These are phyloP conservation scores for Talaromyces sp. DNA, from an alignment of 2,329 filamentous ascomycete species.

Conservation along the genomic window DNA sequence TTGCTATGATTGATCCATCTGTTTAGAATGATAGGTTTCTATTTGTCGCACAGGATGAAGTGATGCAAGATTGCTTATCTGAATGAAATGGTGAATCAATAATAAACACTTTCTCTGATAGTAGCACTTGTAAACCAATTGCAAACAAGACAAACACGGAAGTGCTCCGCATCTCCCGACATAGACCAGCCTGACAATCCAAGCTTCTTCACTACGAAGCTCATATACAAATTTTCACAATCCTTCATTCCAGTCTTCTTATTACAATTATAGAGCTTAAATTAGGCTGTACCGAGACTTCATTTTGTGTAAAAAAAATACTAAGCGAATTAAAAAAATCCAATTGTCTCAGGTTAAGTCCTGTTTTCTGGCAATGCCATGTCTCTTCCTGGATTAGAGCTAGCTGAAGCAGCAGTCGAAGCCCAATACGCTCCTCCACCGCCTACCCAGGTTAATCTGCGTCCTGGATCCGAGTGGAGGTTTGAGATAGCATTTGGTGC, in stretches of 20 bases:
- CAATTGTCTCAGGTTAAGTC: background rate
- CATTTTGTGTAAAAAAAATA: background rate
- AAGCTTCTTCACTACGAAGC: background rate
- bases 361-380: conserved; percentile 43
- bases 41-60: background rate
- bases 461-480: conserved; percentile 70
- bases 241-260: background rate
- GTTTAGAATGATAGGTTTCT: conserved; percentile 3
- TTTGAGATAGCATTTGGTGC: conserved; percentile 65
- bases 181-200: background rate
- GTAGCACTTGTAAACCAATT: background rate
- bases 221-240: background rate
- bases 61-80: background rate
- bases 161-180: conserved; percentile 3
- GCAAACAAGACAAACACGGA: conserved; percentile 14
- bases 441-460: conserved; percentile 52
- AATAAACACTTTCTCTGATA: background rate
- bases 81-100: background rate
- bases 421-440: conserved; percentile 36
- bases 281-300: background rate
- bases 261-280: background rate
- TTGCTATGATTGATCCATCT: background rate
- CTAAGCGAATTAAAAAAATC: background rate
- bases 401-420: conserved; percentile 60
- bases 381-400: conserved; percentile 72